Evolutionary conservation across 169 alveolate genomes (phyloP), one percentile per base, ranked within the genome.

Genomic region (Toxoplasma gondii): DNA sequence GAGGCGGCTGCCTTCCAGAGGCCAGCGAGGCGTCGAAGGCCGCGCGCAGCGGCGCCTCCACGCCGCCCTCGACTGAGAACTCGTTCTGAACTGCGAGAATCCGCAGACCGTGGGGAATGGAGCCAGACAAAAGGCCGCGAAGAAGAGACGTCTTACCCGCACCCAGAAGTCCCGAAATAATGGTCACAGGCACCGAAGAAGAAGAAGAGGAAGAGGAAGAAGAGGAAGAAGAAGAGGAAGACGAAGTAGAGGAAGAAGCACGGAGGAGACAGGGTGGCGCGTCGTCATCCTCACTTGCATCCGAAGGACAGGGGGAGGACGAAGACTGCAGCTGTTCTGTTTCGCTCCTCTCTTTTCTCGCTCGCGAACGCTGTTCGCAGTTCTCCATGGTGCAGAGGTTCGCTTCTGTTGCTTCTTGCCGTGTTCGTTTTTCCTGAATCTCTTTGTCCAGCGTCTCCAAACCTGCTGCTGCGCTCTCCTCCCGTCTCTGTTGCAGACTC

Each of bases 81-180:
- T 97, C 98, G 93, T 97, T 97, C 91, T 97, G 97, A 31, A 97
- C 95, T 43, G 96, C 96, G 22, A 97, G 97, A 27, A 97, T 74
- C 31, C 82, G 78, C 69, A 67, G 39, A 44, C 31, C 12, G 90
- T 82, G 90, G 7, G 53, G 90, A 38, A 82, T 24, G 34, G n/a
- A 7, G 36, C 93, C 93, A 12, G 82, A n/a, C 16, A 81, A 81
- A 9, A 92, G 96, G 27, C 43, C n/a, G 12, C 84, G 82, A 19
- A 97, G 88, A 39, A 96, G 92, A 43, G 98, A 96, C 43, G 98
- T 96, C 83, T 96, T 97, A 38, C 98, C 98, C 49, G 97, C 94
- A 12, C 98, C 98, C 82, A 97, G 83, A 82, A 96, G 96, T 41
- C 98, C 98, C 41, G 97, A 92, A 9, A 96, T 38, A n/a, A 96